Evolutionary conservation across 1,139 yeast species (phyloP), one percentile per base, ranked within the genome.

Genomic region (Taiozyma sp.): DNA sequence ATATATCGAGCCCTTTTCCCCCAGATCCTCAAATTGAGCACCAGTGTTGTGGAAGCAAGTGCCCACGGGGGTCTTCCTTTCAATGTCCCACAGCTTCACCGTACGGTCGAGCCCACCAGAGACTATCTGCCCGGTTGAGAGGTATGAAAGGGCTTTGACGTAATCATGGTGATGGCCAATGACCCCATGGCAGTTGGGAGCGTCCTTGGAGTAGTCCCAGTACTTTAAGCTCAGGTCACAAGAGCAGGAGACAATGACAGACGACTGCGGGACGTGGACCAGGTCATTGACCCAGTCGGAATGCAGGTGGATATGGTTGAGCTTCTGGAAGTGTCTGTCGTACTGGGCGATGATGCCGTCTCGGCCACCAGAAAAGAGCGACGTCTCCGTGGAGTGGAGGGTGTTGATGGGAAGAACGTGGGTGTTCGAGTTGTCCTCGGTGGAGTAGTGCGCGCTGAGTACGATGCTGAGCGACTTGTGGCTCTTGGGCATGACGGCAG

Each of bases 251-350:
- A 87, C 83, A 47, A 87, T 71, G 23, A 71, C 62, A 55, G 76
- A 73, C 55, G 76, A 74, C 50, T 72, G 65, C 54, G 74, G 72
- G 46, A 81, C 73, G 49, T 85, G 71, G 48, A 78, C 72, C 45
- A 92, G 68, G 65, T 88, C 97, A 62, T 89, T 89, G 51, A 90
- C 84, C 98, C 98, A 93, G 65, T 92, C 96, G 42, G 92, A 83
- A 67, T 92, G 97, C 29, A 79, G 65, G 58, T 80, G 84, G 56
- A 64, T 62, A 51, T 65, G 59, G 27, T 47, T 47, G 13, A 23
- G 55, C 3, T 45, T 19, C 12, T 42, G 44, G 32, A 22, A 39
- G 12, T 28, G 27, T 9, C 24, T 12, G 19, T 57, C 54, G 52
- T 67, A 69, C 48, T 61, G 57, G 56, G 83, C 83, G 46, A 92